These are phyloP conservation scores for Acacia melanoxylon DNA, from an alignment of 306 rosid species.

Conservation along the genomic window DNA sequence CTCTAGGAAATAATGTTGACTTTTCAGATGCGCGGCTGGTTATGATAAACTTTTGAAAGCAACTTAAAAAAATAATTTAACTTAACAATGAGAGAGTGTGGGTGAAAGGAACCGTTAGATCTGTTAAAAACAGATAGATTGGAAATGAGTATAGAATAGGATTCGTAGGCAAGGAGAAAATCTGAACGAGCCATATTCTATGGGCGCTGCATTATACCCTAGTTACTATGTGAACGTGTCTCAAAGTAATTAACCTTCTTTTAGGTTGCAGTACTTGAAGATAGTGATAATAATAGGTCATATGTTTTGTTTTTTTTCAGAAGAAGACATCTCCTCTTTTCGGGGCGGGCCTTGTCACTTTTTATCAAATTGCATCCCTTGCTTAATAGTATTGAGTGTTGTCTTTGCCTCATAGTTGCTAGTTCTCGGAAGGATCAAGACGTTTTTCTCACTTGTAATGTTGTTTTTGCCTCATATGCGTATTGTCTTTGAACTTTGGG, in stretches of 20 bases:
- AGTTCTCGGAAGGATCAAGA: background rate
- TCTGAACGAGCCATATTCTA: constrained; percentile 3
- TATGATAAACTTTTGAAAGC: background rate
- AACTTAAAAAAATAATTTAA: background rate
- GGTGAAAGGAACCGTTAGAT: background rate
- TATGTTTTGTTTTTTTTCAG: background rate
- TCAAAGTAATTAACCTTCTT: background rate
- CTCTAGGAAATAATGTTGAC: background rate
- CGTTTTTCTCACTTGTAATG: background rate
- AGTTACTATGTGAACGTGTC: background rate
- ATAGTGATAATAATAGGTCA: background rate
- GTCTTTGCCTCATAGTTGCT: background rate
- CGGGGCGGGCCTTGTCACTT: background rate
- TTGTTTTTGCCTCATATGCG: background rate
- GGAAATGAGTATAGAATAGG: background rate
- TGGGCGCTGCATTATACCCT: constrained; percentile 17
- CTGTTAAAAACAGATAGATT: background rate
- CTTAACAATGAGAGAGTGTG: background rate
- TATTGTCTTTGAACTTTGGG: background rate
- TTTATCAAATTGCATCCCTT: background rate
- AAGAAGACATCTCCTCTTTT: background rate
- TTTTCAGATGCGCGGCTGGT: background rate
- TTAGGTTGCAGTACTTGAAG: background rate
- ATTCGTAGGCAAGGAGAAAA: background rate
- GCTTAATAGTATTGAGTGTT: background rate